Evolutionary conservation across 2,329 filamentous ascomycete species (phyloP), one percentile per base, ranked within the genome.

Genomic region (Fusarium haematococcum): DNA sequence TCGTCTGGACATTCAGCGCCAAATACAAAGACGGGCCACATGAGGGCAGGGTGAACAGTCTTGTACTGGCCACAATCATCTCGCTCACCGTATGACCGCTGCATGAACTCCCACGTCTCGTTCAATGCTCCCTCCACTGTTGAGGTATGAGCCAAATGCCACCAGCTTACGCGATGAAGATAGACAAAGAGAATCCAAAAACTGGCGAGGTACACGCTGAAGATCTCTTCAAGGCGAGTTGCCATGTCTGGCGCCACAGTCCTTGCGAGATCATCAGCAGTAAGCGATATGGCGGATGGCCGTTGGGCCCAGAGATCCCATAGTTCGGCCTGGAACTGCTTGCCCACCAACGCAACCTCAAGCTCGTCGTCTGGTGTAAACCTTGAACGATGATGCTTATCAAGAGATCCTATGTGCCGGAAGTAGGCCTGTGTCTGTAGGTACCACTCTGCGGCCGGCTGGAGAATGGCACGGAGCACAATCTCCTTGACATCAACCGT

Each of bases 341-440:
- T 67, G 13, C 63, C 58, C n/a, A 43, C 45, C 11, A 67, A 10
- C 20, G 39, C 58, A 37, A 67, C 67, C 10, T 69, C 67, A 9
- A 62, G 37, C 32, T 69, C 67, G 23, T 67, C 67, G 23, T 69
- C 67, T n/a, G 67, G 67, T n/a, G 67, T 69, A 11, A 67, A 67
- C 10, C 67, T 50, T 13, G 57, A 39, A 14, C 67, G 67, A n/a
- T 63, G 67, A n/a, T 69, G 67, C 32, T 67, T 67, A n/a, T 69
- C 63, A 16, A 67, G 64, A 5, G 56, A 56, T n/a, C 63, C 63
- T 18, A 69, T 69, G 9, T 60, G 67, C n/a, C 67, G 56, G 11
- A 60, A 69, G 33, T 48, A 69, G 7, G 41, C 35, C 27, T 69
- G 67, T 14, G 63, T 45, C 33, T 61, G 57, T 18, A 69, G 30